A percentile compares a stretch with the other conserved stretches of the same genome.
Conservation (phyloP, 371 early-diverging fungal genomes). For the Mortierella sp. region DNA sequence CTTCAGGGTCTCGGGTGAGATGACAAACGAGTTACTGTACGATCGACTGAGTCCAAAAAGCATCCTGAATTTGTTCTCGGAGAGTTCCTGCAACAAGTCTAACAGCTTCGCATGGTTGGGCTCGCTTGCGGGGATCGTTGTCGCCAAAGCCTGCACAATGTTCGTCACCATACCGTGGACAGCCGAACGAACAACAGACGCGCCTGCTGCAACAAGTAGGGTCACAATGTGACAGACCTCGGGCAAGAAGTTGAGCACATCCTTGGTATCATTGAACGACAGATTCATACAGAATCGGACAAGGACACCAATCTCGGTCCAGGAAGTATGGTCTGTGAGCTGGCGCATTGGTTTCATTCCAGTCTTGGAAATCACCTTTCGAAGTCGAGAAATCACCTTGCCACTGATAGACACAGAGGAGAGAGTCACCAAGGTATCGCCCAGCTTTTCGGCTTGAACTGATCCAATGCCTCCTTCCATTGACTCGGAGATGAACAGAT, state of each 20-base stretch:
- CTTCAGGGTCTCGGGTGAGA: constrained; percentile 68
- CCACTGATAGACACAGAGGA: constrained; percentile 86
- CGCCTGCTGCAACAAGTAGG: constrained; percentile 85
- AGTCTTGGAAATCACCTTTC: constrained; percentile 81
- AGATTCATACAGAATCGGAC: constrained; percentile 89
- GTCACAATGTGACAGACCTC: constrained; percentile 89
- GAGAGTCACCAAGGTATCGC: constrained; percentile 87
- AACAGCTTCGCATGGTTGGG: constrained; percentile 70
- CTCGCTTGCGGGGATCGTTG: constrained; percentile 75
- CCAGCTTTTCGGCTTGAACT: constrained; percentile 84
- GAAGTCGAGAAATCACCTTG: constrained; percentile 81
- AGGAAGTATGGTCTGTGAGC: constrained; percentile 83
- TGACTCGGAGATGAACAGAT: constrained; percentile 81
- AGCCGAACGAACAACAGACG: constrained; percentile 86
- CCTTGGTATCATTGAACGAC: constrained; percentile 87
- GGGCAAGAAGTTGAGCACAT: constrained; percentile 83
- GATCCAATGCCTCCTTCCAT: constrained; percentile 86
- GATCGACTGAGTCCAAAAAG: constrained; percentile 84
- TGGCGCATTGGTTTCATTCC: constrained; percentile 77
- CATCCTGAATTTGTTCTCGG: constrained; percentile 81
- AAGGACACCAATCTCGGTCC: constrained; percentile 90
- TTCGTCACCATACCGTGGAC: constrained; percentile 93
- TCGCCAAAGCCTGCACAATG: constrained; percentile 88
- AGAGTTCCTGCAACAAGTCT: constrained; percentile 72
- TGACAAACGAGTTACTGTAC: constrained; percentile 76